Evolutionary conservation across 371 early-diverging fungal species (phyloP), one percentile per base, ranked within the genome.

Genomic region (Mortierella polycephala): DNA sequence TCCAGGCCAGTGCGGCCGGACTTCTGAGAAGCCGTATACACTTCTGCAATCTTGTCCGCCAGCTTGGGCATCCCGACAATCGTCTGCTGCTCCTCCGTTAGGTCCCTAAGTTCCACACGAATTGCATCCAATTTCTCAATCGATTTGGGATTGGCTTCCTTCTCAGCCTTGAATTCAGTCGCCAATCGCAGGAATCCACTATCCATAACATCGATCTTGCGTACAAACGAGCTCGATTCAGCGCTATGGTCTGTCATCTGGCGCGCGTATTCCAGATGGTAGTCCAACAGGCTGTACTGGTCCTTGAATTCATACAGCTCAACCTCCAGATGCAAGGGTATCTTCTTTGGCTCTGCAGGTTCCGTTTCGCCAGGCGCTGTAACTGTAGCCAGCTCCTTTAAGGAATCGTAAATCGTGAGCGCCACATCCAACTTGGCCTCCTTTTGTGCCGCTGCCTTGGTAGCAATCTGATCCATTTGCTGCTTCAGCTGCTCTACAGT

Each of bases 271-370:
- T 57, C 66, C 44, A 73, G 16, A 51, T 79, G 80, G 2, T 50
- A 62, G 8, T 79, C 80, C 62, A 79, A 12, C 37, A 65, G 50
- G 3, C 8, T 58, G 44, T 72, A 79, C 18, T 57, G 65, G 49
- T 45, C 55, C 57, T 79, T 79, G 64, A 73, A 79, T 21, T 79
- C 80, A 54, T 69, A 57, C 55, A 72, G 62, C 7, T 79, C 80
- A 30, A 73, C 80, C 47, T 73, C 80, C 2, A 79, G 69, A 63
- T 79, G 80, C 50, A 66, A 30, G 0, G 80, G 80, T 18, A 79
- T 57, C 41, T 60, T 65, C 45, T 73, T 67, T 30, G 30, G 30
- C 51, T 61, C 47, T 5, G 39, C 42, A 0, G 64, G 12, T 7
- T 60, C 54, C 6, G 63, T 61, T 39, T 63, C 61, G 0, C 70